These are phyloP conservation scores for Torulaspora indica DNA, from an alignment of 805 yeast species.

Conservation along the genomic window DNA sequence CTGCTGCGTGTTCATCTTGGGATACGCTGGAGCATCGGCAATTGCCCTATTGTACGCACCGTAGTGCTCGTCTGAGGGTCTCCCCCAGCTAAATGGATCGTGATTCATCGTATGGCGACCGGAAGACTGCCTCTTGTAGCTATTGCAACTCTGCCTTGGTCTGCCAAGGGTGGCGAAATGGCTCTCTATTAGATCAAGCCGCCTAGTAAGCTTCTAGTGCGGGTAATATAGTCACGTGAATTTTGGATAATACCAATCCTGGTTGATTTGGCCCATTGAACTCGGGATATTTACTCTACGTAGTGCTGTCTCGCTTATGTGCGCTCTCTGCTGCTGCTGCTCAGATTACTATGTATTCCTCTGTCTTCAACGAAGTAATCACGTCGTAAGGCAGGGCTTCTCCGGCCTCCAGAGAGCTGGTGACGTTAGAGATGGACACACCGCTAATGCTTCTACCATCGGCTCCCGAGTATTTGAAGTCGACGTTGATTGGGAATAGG, in stretches of 20 bases:
- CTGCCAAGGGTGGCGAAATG: slow-evolving; percentile 12
- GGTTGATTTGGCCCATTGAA: neutral
- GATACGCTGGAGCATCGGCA: slow-evolving; percentile 62
- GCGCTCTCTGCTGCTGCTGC: neutral
- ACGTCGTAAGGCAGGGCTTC: slow-evolving; percentile 68
- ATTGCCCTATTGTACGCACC: slow-evolving; percentile 75
- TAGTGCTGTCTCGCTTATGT: neutral
- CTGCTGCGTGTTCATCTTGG: slow-evolving; percentile 81
- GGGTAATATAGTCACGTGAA: neutral
- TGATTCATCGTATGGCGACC: slow-evolving; percentile 64
- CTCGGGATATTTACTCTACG: slow-evolving; percentile 4
- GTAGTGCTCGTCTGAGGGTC: slow-evolving; percentile 78
- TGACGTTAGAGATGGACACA: slow-evolving; percentile 59
- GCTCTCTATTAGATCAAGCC: neutral
- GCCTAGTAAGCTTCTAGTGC: neutral
- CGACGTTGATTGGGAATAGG: slow-evolving; percentile 81
- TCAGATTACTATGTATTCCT: slow-evolving; percentile 49
- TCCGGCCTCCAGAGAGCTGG: slow-evolving; percentile 44
- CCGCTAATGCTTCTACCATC: slow-evolving; percentile 50
- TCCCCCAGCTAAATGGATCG: slow-evolving; percentile 94
- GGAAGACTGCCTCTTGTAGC: too few relatives aligned
- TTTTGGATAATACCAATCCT: neutral
- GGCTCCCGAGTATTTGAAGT: slow-evolving; percentile 48
- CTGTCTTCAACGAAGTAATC: slow-evolving; percentile 52
- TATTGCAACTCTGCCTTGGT: neutral